A percentile compares a stretch with the other conserved stretches of the same genome.
These are phyloP conservation scores for Arabidopsis lyrata DNA, from an alignment of 441 rosid genomes.

Conservation along the genomic window DNA sequence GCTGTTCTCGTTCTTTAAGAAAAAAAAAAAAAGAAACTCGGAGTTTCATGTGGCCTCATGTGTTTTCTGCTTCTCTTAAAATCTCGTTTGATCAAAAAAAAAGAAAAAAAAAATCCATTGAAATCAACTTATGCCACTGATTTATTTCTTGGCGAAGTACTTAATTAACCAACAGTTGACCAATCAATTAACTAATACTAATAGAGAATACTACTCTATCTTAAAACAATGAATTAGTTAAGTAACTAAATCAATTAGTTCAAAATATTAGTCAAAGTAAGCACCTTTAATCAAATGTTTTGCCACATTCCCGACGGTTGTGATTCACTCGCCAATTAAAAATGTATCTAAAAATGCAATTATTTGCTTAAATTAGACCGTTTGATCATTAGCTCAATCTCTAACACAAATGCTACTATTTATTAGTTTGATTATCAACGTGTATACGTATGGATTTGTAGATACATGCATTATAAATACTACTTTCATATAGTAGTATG, in stretches of 20 bases:
- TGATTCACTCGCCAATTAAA: neutral
- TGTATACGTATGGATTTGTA: neutral
- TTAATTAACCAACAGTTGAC: conserved; percentile 28
- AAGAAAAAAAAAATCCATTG: neutral
- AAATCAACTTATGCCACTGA: conserved; percentile 15
- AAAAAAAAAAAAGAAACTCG: neutral
- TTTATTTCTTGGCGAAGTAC: conserved; percentile 29
- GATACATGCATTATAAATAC: conserved; percentile 7
- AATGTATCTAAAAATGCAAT: neutral
- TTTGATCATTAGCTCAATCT: neutral
- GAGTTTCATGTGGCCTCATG: conserved; percentile 38
- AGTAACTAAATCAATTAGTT: neutral
- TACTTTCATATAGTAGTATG: neutral
- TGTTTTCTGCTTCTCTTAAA: conserved; percentile 38
- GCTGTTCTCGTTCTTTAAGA: neutral
- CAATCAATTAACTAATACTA: neutral
- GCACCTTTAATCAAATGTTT: conserved; percentile 14
- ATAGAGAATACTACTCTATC: neutral
- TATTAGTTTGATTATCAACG: neutral
- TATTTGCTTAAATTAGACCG: neutral
- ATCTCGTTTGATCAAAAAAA: neutral
- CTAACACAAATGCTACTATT: neutral
- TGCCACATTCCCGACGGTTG: conserved; percentile 11
- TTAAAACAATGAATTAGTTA: neutral
- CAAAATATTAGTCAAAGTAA: conserved; percentile 11